Evolutionary conservation across 2,329 filamentous ascomycete genomes (phyloP), one percentile per base, ranked within the genome.

Genomic region (Microdochium nivale): DNA sequence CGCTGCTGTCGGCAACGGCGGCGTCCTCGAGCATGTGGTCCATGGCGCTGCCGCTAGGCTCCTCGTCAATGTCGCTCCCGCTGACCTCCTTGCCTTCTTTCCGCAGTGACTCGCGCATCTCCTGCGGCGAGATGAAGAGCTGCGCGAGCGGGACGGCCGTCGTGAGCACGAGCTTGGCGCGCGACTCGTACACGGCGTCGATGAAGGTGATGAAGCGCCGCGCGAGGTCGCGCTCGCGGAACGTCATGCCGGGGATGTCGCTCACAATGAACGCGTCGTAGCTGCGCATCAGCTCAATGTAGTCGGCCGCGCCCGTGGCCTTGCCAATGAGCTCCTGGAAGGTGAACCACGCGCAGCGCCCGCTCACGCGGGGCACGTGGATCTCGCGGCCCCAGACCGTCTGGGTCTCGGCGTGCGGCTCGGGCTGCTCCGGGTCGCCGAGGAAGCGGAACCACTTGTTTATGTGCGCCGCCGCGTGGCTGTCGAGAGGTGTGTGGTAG

Each of bases 121-220:
- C 87, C 16, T 81, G 74, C 16, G 81, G 76, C 23, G 87, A 89
- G 47, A 95, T 77, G 70, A 97, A 99, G 32, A 97, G 81, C 65
- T 95, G 85, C 8, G 83, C 82, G 2, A 99, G 75, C 0, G 92
- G 90, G 48, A 91, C 88, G 40, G 85, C 90, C 2, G 88, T 91
- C 0, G 94, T 99, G 52, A 99, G 80, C 16, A 97, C 92, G 8
- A 99, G 80, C 71, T 96, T 97, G n/a, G 90, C 91, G 68, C 92
- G 81, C 25, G 79, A 77, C 69, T 99, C 94, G 65, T 99, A 99
- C 3, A 96, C 86, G 5, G 94, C 92, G 66, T 99, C 94, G 58
- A 99, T 89, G 60, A 99, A 96, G 0, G 92, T 99, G 66, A 99
- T 99, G 69, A 99, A 96, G 4, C 94, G 80, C 13, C 94, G 77